Evolutionary conservation across 148 eudicot species (phyloP).

Genomic region (Rhododendron simsii): DNA sequence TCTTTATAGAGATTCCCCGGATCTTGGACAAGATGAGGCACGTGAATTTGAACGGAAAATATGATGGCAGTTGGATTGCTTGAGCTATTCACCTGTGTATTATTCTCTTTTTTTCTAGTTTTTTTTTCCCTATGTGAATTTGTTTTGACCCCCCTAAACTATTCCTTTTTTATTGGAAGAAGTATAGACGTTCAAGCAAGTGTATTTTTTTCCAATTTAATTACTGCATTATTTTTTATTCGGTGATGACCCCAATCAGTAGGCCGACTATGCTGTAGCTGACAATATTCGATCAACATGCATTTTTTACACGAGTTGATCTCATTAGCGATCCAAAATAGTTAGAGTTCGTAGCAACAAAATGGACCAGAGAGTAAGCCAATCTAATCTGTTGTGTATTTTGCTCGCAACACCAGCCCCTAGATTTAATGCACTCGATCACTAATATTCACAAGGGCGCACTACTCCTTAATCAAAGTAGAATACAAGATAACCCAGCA

Average conservation of each 20-base stretch:
- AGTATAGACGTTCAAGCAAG: neutral
- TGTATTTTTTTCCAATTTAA: neutral
- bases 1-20: slow-evolving; percentile 30
- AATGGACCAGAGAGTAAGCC: no score
- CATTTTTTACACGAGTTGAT: neutral
- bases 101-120: no score
- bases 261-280: neutral
- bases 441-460: no score
- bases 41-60: neutral
- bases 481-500: neutral
- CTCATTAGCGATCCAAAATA: neutral
- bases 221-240: no score
- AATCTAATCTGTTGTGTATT: no score
- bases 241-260: no score
- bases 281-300: neutral
- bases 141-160: no score
- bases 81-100: neutral
- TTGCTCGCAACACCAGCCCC: no score
- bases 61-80: neutral
- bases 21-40: slow-evolving; percentile 22
- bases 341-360: no score
- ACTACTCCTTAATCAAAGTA: no score
- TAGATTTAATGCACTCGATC: neutral
- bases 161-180: neutral
- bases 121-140: no score